These are phyloP conservation scores for Gynostemma pentaphyllum DNA, from an alignment of 306 rosid species.

Conservation along the genomic window DNA sequence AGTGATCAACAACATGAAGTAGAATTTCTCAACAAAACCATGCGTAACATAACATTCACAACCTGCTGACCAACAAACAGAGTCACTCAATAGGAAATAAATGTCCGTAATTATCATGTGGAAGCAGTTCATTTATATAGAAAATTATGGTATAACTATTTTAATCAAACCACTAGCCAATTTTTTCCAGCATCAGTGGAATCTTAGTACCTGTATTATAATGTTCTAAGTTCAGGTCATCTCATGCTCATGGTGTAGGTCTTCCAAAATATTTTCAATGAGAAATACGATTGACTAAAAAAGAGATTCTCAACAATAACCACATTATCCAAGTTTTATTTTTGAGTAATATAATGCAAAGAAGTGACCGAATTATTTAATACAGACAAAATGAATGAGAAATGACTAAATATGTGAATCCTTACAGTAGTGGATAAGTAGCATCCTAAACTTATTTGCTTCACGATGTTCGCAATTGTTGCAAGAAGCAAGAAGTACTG, in stretches of 20 bases:
- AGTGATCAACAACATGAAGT: neutral
- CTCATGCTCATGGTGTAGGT: neutral
- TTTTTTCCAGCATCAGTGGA: neutral
- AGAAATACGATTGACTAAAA: no score
- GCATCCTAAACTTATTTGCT: slow-evolving; percentile 89
- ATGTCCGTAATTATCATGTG: neutral
- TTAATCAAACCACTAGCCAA: neutral
- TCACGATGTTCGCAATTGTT: slow-evolving; percentile 73
- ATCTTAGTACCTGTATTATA: neutral
- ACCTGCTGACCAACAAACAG: neutral
- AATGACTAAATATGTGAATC: slow-evolving; percentile 4
- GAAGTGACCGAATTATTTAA: neutral
- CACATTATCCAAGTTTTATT: no score
- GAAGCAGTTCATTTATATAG: neutral
- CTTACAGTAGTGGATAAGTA: slow-evolving; percentile 78
- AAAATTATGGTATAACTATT: neutral
- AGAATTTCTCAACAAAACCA: neutral
- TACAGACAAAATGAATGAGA: neutral
- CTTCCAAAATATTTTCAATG: neutral
- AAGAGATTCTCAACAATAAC: no score
- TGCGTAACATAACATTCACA: neutral
- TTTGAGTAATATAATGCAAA: slow-evolving; percentile 1
- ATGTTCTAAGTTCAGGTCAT: neutral
- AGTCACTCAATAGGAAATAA: neutral
- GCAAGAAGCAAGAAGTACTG: slow-evolving; percentile 74